Conservation (phyloP, 2,329 filamentous ascomycete genomes). For the Huntiella omanensis region DNA sequence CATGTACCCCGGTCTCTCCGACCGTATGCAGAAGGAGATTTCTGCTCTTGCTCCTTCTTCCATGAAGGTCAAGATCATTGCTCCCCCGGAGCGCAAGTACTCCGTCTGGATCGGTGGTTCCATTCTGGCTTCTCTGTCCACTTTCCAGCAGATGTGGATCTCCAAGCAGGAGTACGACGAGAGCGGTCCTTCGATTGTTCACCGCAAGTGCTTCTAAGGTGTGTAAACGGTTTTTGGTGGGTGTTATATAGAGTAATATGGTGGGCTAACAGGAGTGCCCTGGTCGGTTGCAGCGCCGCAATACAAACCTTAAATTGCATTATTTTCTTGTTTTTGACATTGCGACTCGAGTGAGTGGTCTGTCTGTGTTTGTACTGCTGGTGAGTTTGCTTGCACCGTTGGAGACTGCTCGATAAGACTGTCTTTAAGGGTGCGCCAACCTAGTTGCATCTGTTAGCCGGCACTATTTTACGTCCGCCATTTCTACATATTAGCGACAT, state of each 20-base stretch:
- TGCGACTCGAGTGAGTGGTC: neutral
- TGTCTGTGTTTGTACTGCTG: no score
- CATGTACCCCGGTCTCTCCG: slow-evolving; percentile 99
- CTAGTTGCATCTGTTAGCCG: no score
- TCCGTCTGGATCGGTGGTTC: slow-evolving; percentile 99
- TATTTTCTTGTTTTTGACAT: slow-evolving; percentile 7
- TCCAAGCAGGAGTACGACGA: slow-evolving; percentile 99
- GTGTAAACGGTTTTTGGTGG: slow-evolving; percentile 15
- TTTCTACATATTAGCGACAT: neutral
- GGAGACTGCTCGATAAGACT: no score
- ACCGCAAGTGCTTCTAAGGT: slow-evolving; percentile 99
- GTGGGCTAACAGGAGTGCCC: slow-evolving; percentile 14
- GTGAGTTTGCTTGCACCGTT: no score
- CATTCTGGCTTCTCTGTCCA: slow-evolving; percentile 96
- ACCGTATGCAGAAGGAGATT: slow-evolving; percentile 99
- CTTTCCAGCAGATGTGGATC: slow-evolving; percentile 99
- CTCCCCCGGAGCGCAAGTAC: slow-evolving; percentile 99
- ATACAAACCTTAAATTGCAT: slow-evolving; percentile 17
- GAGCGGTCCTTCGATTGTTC: slow-evolving; percentile 96
- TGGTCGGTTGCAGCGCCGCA: slow-evolving; percentile 15
- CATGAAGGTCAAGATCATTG: slow-evolving; percentile 99
- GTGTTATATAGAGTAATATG: neutral
- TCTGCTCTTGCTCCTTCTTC: slow-evolving; percentile 96
- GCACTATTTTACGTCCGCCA: no score
- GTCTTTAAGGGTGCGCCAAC: no score